Percentiles rank a stretch among this genome's conserved stretches.
Evolutionary conservation across 73 alveolate species (phyloP).

Genomic region (Paramecium octaurelia): DNA sequence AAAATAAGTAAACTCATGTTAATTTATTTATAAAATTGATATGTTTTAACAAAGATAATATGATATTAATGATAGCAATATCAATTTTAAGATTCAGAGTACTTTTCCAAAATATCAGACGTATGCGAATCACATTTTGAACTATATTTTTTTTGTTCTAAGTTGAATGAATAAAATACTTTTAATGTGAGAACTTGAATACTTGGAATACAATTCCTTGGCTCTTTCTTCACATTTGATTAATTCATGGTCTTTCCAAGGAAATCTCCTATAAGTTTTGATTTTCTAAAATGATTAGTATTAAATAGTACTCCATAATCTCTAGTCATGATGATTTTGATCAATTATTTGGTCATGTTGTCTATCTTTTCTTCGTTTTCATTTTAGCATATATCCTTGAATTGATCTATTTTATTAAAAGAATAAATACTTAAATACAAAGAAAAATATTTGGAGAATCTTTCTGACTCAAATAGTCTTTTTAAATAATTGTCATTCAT

Average conservation of each 20-base stretch:
- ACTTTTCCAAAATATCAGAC: not conserved
- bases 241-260: constrained; percentile 46
- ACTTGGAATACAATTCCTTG: not conserved
- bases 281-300: not conserved
- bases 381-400: not conserved
- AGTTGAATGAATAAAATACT: not conserved
- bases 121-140: not conserved
- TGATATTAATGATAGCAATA: not conserved
- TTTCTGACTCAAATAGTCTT: not conserved
- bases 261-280: constrained; percentile 43
- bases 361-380: constrained; percentile 33
- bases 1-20: too few species aligned
- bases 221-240: constrained; percentile 34
- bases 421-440: not conserved
- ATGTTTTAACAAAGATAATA: not conserved
- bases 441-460: not conserved
- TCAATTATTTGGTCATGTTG: constrained; percentile 25
- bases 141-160: not conserved
- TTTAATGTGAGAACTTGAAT: not conserved
- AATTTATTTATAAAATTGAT: not conserved
- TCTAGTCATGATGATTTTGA: constrained; percentile 19
- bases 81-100: not conserved
- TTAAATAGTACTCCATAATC: not conserved
- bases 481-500: constrained; percentile 35
- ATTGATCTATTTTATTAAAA: not conserved